These are phyloP conservation scores for Pichia cabralensis DNA, from an alignment of 805 yeast genomes.

Conservation along the genomic window DNA sequence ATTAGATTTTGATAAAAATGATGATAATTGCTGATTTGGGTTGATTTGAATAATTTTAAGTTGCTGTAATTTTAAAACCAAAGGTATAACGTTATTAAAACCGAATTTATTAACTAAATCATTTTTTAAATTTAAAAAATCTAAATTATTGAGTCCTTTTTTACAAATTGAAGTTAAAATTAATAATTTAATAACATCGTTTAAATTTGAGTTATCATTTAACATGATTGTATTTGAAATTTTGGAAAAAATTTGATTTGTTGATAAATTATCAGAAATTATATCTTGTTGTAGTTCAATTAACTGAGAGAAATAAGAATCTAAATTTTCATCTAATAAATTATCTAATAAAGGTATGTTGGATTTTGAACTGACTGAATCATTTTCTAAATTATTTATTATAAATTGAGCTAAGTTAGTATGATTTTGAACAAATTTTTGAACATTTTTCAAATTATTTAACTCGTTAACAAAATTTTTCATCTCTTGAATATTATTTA, in stretches of 20 bases:
- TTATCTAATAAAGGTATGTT: constrained; percentile 13
- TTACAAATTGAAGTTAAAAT: constrained; percentile 52
- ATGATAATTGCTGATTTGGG: constrained; percentile 1
- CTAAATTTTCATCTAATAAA: not conserved
- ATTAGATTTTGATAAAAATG: constrained; percentile 14
- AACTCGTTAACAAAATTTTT: constrained; percentile 63
- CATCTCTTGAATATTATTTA: constrained; percentile 54
- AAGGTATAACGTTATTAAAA: constrained; percentile 31
- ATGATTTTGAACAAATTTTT: constrained; percentile 60
- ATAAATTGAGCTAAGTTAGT: constrained; percentile 64
- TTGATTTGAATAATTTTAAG: constrained; percentile 32
- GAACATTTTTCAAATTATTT: constrained; percentile 55
- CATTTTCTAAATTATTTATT: constrained; percentile 27
- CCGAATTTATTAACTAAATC: constrained; percentile 62
- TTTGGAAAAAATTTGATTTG: constrained; percentile 20
- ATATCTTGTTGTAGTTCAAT: constrained; percentile 65
- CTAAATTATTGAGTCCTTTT: constrained; percentile 60
- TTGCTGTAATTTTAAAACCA: constrained; percentile 39
- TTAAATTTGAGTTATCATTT: constrained; percentile 30
- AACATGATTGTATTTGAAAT: constrained; percentile 30
- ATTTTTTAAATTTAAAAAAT: constrained; percentile 42
- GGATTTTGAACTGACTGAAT: constrained; percentile 13
- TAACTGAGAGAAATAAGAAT: constrained; percentile 32
- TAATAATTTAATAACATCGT: constrained; percentile 41
- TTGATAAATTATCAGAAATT: constrained; percentile 40